Evolutionary conservation across 345 rosid species (phyloP), one percentile per base, ranked within the genome.

Genomic region (Lepidium aucheri): DNA sequence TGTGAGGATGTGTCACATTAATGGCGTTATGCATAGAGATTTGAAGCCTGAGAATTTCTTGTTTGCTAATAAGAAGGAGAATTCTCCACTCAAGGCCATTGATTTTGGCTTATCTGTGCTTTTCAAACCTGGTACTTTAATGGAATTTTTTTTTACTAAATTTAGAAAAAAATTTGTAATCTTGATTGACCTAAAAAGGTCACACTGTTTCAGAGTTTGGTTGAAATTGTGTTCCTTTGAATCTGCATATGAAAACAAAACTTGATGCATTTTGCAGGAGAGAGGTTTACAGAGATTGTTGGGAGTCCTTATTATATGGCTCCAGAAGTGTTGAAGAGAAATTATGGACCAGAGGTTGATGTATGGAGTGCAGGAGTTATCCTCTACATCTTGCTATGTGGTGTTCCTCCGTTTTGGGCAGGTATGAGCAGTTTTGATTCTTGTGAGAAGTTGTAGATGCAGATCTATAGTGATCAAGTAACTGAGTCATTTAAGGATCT

Each of bases 301-400:
- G 97, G 97, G 24, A 91, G 97, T 82, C 98, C 97, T 2, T 89
- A 89, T 63, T 87, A 92, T 66, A 92, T 92, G 98, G 98, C 98
- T 8, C 96, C 95, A 9, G 98, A 89, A 64, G 96, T 89, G 10
- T 69, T 92, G 83, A 89, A 82, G 84, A 78, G 87, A 53, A 89
- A 84, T 43, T 92, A 92, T 66, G 98, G 96, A 39, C 98, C 89
- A 1, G 96, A 89, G 80, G 89, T 92, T 64, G 98, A 92, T 74
- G 77, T 92, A 13, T 92, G 96, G 98, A 92, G 98, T 53, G 95
- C 95, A 20, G 98, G 96, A 46, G 96, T 92, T 47, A 87, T 92
- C 54, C 85, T 92, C 54, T 92, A 92, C 61, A 92, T 92, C 60
- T 76, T 92, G 68, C 73, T 87, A 35, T 89, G 96, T 39, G 95